phyloP scores from a whole-genome alignment of 768 basidiomycete species.

The Tulasnella sp. region DNA sequence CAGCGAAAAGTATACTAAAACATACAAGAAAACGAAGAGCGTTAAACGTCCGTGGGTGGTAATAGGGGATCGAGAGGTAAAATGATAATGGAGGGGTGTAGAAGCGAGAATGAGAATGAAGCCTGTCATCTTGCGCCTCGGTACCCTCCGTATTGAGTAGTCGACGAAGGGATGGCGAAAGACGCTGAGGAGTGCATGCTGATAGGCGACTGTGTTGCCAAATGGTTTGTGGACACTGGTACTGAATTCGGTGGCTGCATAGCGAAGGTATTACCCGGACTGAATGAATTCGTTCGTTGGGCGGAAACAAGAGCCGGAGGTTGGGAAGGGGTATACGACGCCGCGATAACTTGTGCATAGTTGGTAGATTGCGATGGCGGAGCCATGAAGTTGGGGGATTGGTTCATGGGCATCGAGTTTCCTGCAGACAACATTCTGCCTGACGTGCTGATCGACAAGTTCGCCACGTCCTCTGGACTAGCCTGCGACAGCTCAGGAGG shows the following conservation, averaged over 20 bases:
- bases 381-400: conserved; percentile 19
- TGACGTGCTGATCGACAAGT: not conserved
- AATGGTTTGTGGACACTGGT: not conserved
- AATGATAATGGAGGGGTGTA: not conserved
- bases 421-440: not conserved
- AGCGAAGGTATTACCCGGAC: not conserved
- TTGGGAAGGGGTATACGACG: not conserved
- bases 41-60: not conserved
- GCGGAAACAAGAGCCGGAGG: conserved; percentile 1
- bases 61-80: not conserved
- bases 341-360: not conserved
- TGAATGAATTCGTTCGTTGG: conserved; percentile 12
- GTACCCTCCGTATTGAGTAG: not conserved
- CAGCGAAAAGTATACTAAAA: not conserved
- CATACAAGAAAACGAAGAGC: conserved; percentile 13
- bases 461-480: conserved; percentile 3
- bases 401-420: not conserved
- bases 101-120: not conserved
- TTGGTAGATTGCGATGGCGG: not conserved
- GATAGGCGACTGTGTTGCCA: not conserved
- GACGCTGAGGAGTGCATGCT: conserved; percentile 8
- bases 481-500: not conserved
- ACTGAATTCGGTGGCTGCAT: not conserved
- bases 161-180: conserved; percentile 9
- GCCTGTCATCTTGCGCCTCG: not conserved